phyloP scores from a whole-genome alignment of 2,329 filamentous ascomycete genomes.

The Verticillium zaregamsianum region DNA sequence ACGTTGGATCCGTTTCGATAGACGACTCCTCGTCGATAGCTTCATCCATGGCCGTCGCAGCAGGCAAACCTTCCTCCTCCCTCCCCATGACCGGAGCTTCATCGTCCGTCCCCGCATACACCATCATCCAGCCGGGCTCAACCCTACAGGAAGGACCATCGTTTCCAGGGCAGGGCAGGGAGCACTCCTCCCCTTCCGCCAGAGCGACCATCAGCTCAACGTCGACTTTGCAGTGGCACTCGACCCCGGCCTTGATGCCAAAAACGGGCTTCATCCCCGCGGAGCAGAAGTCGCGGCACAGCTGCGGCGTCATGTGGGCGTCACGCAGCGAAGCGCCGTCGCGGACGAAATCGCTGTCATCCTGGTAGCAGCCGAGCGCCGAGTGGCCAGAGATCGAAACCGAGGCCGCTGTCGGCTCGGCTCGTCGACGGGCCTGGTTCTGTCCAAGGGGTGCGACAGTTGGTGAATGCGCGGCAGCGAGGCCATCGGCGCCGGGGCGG shows the following conservation, averaged over 20 bases:
- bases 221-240: slow-evolving; percentile 28
- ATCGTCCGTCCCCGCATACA: slow-evolving; percentile 6
- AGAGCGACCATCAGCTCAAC: slow-evolving; percentile 5
- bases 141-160: slow-evolving; percentile 1
- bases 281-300: slow-evolving; percentile 7
- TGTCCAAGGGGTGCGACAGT: neutral
- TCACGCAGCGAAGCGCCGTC: slow-evolving; percentile 1
- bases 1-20: neutral
- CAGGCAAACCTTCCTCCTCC: neutral
- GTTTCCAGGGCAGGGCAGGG: neutral
- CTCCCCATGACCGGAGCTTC: neutral
- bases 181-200: slow-evolving; percentile 2
- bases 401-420: neutral
- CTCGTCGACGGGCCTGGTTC: neutral
- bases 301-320: slow-evolving; percentile 8
- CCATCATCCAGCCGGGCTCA: slow-evolving; percentile 1
- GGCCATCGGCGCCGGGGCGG: neutral
- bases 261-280: slow-evolving; percentile 15
- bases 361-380: slow-evolving; percentile 8
- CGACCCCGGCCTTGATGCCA: slow-evolving; percentile 28
- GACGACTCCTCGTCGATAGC: neutral
- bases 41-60: neutral
- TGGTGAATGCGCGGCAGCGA: neutral
- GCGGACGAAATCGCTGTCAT: slow-evolving; percentile 7
- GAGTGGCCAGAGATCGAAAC: neutral